Base-by-base conservation (phyloP, 768 basidiomycete species). In the Kwoniella pini region DNA sequence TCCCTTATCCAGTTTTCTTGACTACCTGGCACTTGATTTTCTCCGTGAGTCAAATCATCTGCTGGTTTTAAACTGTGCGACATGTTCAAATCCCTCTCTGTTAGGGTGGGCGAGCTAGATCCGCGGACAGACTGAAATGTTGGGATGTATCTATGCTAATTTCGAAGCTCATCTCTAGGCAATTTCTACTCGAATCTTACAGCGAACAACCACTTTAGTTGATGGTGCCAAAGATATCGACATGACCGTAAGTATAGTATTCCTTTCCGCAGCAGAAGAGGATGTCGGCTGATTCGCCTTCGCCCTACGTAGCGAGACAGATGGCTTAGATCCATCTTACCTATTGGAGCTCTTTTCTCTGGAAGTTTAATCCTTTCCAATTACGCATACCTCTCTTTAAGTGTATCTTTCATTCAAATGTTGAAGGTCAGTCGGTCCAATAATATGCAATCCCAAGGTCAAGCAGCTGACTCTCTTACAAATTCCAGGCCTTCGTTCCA, bases 381-480 rank as follows among this genome's bases (percentile, higher is more conserved):
- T 80, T 90, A 89, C 12, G 93, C 93, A 6, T 96, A 96, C 79
- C 86, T 96, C 21, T 87, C 91, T 24, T 62, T 98, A 66, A 88
- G 87, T 67, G 91, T 95, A 11, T 86, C 90, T 0, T 98, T 95
- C 80, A 97, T 98, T 68, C 95, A 98, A 78, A 98, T 97, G 95
- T 87, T 94, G 79, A 93, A 93, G 85, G 88, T 87, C 38, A 31
- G 81, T 67, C 33, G n/a, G n/a, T n/a, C n/a, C n/a, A n/a, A n/a
- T n/a, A n/a, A n/a, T n/a, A n/a, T n/a, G n/a, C n/a, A n/a, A n/a
- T n/a, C n/a, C n/a, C n/a, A n/a, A n/a, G n/a, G n/a, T n/a, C n/a
- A n/a, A n/a, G n/a, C n/a, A n/a, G n/a, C n/a, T n/a, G n/a, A n/a
- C n/a, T n/a, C n/a, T 44, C 9, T 50, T 27, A 36, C 12, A 1